Evolutionary conservation across 345 rosid species (phyloP).

Genomic region (Acer negundo): DNA sequence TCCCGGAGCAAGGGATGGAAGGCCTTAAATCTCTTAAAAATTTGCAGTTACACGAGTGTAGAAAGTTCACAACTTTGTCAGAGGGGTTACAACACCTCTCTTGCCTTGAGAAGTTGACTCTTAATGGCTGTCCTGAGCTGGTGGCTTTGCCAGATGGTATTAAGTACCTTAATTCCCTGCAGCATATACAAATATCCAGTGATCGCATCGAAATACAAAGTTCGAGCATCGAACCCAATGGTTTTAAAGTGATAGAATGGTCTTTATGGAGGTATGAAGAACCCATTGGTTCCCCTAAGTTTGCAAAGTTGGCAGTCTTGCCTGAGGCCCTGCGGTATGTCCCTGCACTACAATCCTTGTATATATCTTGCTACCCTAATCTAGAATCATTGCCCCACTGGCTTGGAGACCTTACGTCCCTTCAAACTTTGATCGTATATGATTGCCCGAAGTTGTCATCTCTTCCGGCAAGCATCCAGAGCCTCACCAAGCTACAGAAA

Average conservation of each 20-base stretch:
- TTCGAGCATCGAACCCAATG: too few species aligned
- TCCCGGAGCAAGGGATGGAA: background rate
- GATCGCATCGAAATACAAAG: background rate
- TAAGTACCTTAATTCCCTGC: background rate
- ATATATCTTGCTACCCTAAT: background rate
- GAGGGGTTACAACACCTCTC: background rate
- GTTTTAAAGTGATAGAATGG: too few species aligned
- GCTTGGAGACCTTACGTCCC: slow-evolving; percentile 12
- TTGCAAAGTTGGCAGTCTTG: background rate
- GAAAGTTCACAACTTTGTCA: background rate
- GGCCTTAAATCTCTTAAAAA: background rate
- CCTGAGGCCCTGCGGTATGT: background rate
- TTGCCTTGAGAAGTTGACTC: background rate
- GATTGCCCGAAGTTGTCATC: slow-evolving; percentile 14
- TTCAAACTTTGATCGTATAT: slow-evolving; percentile 1
- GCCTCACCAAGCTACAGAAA: background rate
- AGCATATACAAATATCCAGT: background rate
- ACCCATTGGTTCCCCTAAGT: background rate
- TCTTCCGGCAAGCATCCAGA: slow-evolving; percentile 1
- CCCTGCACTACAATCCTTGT: slow-evolving; percentile 1
- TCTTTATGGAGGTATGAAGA: too few species aligned
- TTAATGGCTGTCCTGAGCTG: background rate
- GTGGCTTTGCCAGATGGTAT: background rate
- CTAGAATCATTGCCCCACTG: background rate
- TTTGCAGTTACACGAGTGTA: background rate